Percentiles rank a stretch among this genome's conserved stretches.
Conservation (phyloP, 306 rosid species). For the Sophora flavescens region DNA sequence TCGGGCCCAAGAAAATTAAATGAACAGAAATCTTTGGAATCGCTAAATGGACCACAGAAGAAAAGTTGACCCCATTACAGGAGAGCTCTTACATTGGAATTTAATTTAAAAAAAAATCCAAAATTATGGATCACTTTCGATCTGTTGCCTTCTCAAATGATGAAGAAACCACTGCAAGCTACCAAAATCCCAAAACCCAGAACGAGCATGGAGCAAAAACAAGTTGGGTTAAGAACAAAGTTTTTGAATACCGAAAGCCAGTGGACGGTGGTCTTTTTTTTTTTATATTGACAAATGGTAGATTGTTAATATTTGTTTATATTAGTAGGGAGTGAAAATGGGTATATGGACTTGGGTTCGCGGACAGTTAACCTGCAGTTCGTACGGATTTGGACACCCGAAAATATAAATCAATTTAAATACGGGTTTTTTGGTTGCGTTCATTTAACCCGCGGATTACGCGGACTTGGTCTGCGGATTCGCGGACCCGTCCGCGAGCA, state of each 20-base stretch:
- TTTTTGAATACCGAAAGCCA: conserved; percentile 44
- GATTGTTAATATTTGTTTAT: too few species aligned
- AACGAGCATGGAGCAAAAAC: conserved; percentile 40
- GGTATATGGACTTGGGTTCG: too few species aligned
- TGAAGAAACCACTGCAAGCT: conserved; percentile 43
- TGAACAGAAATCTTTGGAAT: conserved; percentile 38
- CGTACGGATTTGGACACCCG: too few species aligned
- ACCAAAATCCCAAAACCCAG: conserved; percentile 34
- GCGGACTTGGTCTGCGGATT: too few species aligned
- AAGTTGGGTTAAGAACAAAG: conserved; percentile 51
- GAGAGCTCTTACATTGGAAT: conserved; percentile 39
- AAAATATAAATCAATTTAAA: too few species aligned
- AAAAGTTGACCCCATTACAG: conserved; percentile 42
- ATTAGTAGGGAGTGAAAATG: too few species aligned
- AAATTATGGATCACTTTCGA: conserved; percentile 38
- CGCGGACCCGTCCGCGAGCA: too few species aligned
- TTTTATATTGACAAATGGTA: too few species aligned
- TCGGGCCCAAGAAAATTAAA: conserved; percentile 29
- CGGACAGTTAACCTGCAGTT: too few species aligned
- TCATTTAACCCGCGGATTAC: too few species aligned
- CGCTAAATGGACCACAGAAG: conserved; percentile 41
- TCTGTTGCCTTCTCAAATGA: conserved; percentile 39
- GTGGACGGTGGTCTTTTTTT: conserved; percentile 52
- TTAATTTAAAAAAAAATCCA: conserved; percentile 32
- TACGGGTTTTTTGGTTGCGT: too few species aligned